Percentiles rank a stretch among this genome's conserved stretches.
These are phyloP conservation scores for Ceratocystiopsis brevicomis DNA, from an alignment of 2,329 filamentous ascomycete species.

Conservation along the genomic window DNA sequence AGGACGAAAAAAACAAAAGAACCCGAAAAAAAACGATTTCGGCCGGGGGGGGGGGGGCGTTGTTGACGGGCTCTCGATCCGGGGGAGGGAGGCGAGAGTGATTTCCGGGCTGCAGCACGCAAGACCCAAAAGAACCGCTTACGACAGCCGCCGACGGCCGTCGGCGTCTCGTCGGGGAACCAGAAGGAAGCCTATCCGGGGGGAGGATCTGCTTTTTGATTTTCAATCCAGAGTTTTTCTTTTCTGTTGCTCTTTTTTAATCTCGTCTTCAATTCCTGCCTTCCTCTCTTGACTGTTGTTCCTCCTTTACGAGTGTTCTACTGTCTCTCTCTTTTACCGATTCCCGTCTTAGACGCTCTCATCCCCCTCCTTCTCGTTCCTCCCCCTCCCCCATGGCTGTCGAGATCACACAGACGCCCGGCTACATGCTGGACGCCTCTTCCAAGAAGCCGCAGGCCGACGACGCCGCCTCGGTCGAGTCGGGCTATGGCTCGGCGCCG, in stretches of 20 bases:
- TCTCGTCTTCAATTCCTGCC: neutral
- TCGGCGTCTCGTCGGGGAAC: too few relatives aligned
- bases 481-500: conserved; percentile 58
- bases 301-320: neutral
- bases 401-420: neutral
- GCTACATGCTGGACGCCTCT: too few relatives aligned
- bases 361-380: neutral
- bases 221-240: too few relatives aligned
- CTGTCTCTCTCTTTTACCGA: too few relatives aligned
- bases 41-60: too few relatives aligned
- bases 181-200: too few relatives aligned
- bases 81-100: neutral
- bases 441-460: conserved; percentile 16
- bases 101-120: neutral
- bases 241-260: neutral
- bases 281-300: too few relatives aligned
- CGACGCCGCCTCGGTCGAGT: conserved; percentile 39
- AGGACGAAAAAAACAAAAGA: neutral
- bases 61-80: too few relatives aligned
- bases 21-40: neutral
- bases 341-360: neutral
- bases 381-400: neutral
- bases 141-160: too few relatives aligned
- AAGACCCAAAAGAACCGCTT: too few relatives aligned
- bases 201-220: neutral